Evolutionary conservation across 495 filamentous ascomycete genomes (phyloP), one percentile per base, ranked within the genome.

Genomic region (Articulospora tetracladia): DNA sequence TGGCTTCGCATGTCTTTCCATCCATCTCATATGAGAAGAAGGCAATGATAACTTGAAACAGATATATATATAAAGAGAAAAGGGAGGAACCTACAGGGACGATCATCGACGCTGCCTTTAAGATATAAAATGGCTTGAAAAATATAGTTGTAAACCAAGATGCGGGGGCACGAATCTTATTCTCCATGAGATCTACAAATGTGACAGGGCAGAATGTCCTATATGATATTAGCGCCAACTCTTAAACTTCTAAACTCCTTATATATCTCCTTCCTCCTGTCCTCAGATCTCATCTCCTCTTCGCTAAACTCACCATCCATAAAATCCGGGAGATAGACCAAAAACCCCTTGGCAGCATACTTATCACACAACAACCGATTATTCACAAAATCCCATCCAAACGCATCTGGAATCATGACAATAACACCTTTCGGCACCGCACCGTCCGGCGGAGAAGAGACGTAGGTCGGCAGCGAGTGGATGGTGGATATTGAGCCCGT

Each of bases 311-410:
- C 27, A 83, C 83, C 83, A 55, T 76, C 68, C 80, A 85, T 82
- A 62, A 87, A 83, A 57, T 87, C 83, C 0, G 83, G 85, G 34
- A 82, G 61, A 61, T 80, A 82, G 27, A 86, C 81, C 4, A 66
- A 67, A 62, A 74, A 79, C 11, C 70, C 72, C 55, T 74, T 74
- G 30, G 74, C 66, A 3, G 83, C 80, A 61, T 80, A 83, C 19
- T 68, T 58, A 59, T 87, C 82, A 8, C 79, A 77, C 12, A 86
- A 67, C 0, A 82, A 64, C 12, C 84, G 71, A 36, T 73, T 76
- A 63, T 87, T 86, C 22, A 71, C 66, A 22, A 85, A 73, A 8
- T 73, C 64, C 83, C 84, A 87, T 13, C 84, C 84, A 53, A 86
- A 84, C 8, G 79, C 76, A 68, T 86, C 83, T 2, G 82, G 66